phyloP scores from a whole-genome alignment of 179 eudicot species.

The Sideroxylon spinosum region DNA sequence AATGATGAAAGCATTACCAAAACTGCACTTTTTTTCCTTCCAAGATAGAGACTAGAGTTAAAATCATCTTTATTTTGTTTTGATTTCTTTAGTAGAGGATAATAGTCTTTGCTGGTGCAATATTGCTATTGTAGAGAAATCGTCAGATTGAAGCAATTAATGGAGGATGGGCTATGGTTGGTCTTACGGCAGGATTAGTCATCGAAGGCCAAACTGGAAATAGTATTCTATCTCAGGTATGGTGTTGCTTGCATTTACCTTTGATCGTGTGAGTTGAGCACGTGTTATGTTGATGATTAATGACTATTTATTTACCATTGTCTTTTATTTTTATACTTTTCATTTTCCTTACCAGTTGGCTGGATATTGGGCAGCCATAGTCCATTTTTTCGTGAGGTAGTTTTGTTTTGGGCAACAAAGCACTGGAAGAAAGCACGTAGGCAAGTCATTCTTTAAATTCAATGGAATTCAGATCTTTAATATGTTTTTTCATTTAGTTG shows the following conservation, averaged over 20 bases:
- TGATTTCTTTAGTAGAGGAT: background rate
- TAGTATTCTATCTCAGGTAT: slow-evolving; percentile 67
- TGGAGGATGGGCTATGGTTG: slow-evolving; percentile 97
- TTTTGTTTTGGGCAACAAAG: background rate
- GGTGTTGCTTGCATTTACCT: background rate
- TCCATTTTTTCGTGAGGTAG: slow-evolving; percentile 42
- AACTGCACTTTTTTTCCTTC: background rate
- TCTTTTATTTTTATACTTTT: background rate
- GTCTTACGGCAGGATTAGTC: slow-evolving; percentile 77
- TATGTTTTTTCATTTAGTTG: background rate
- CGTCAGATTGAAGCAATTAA: slow-evolving; percentile 83
- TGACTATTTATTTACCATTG: background rate
- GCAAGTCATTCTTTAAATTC: slow-evolving; percentile 8
- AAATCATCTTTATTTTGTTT: background rate
- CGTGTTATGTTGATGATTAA: background rate
- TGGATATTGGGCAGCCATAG: slow-evolving; percentile 59
- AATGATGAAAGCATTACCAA: background rate
- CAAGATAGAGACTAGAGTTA: background rate
- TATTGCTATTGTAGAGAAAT: slow-evolving; percentile 39
- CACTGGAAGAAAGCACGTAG: slow-evolving; percentile 1
- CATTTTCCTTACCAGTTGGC: slow-evolving; percentile 39
- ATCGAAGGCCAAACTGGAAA: slow-evolving; percentile 85
- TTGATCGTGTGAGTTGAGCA: background rate
- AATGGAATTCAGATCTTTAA: background rate
- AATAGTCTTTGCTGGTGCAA: background rate